Percentiles rank a stretch among this genome's conserved stretches.
These are phyloP conservation scores for Metschnikowia kofuensis DNA, from an alignment of 805 yeast genomes.

Conservation along the genomic window DNA sequence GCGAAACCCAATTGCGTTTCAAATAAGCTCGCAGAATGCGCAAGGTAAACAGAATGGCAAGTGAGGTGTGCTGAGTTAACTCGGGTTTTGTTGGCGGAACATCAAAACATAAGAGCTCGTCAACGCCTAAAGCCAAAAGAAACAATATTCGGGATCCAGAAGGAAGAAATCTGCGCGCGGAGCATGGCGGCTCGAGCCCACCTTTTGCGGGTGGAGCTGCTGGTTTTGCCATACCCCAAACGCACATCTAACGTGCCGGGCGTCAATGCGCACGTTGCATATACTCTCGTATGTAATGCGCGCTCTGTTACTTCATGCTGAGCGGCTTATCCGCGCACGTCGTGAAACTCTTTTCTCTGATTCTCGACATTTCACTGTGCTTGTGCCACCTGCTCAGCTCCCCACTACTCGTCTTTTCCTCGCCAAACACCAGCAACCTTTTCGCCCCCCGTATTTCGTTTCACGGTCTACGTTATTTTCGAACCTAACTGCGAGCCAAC, in stretches of 20 bases:
- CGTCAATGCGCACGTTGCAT: slow-evolving; percentile 2
- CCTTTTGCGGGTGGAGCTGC: not conserved
- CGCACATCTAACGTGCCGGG: slow-evolving; percentile 10
- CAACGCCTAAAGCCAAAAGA: no score
- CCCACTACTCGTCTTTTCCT: slow-evolving; percentile 3
- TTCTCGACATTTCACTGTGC: slow-evolving; percentile 10
- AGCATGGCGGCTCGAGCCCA: not conserved
- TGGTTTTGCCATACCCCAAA: not conserved
- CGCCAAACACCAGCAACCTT: not conserved
- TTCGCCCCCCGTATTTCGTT: not conserved
- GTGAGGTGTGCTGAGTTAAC: no score
- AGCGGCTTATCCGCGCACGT: slow-evolving; percentile 10
- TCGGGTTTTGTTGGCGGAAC: no score
- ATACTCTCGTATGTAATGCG: slow-evolving; percentile 11
- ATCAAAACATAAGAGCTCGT: no score
- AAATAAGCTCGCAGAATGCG: no score
- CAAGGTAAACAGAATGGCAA: no score
- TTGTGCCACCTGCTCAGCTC: slow-evolving; percentile 3
- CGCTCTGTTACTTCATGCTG: slow-evolving; percentile 7
- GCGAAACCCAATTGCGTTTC: no score
- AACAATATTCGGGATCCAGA: no score
- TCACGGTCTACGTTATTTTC: not conserved
- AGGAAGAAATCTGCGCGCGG: no score
- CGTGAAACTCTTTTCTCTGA: slow-evolving; percentile 12
- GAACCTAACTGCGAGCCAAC: not conserved